Base-by-base conservation (phyloP, 2,329 filamentous ascomycete species). In the Penicillium vulpinum region DNA sequence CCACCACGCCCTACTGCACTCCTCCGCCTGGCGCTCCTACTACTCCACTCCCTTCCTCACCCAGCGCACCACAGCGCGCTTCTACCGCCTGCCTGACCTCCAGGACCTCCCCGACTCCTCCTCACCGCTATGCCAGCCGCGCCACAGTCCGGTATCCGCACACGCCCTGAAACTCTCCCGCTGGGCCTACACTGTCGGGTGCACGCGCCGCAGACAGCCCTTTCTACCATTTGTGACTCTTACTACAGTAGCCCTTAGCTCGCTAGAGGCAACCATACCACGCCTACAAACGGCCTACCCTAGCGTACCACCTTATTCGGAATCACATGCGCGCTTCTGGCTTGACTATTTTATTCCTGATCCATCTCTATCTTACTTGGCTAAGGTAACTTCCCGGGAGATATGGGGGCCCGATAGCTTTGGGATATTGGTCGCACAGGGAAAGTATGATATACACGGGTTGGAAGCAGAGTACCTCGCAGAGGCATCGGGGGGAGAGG, bases 281-380 rank as follows among this genome's bases (percentile, higher is more conserved):
- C 58, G 60, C 51, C 60, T 60, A 31, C 60, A 51, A 35, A 52
- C 28, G 39, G 43, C 47, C 39, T 21, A 52, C 45, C 47, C 62
- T 0, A 63, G 59, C n/a, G 56, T 52, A 33, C 54, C 11, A 18
- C 56, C 58, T 44, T 61, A 64, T 48, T 66, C 60, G 9, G 63
- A 62, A 50, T 50, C 63, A 24, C 58, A 64, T 28, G 62, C 59
- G 49, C 58, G 55, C 60, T 66, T 64, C 54, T 66, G 60, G 63
- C 63, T 66, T 28, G 51, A 63, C 31, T 57, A 62, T 26, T 58
- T 60, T 41, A 29, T 21, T 21, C 47, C 50, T 39, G 29, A 28
- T n/a, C n/a, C n/a, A n/a, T n/a, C n/a, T 29, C 40, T 38, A 45
- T 56, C 51, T 58, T 28, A 35, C 31, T 21, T 36, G 22, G 54